Conservation (phyloP, 371 early-diverging fungal genomes). For the Syncephalastrum contaminatum region DNA sequence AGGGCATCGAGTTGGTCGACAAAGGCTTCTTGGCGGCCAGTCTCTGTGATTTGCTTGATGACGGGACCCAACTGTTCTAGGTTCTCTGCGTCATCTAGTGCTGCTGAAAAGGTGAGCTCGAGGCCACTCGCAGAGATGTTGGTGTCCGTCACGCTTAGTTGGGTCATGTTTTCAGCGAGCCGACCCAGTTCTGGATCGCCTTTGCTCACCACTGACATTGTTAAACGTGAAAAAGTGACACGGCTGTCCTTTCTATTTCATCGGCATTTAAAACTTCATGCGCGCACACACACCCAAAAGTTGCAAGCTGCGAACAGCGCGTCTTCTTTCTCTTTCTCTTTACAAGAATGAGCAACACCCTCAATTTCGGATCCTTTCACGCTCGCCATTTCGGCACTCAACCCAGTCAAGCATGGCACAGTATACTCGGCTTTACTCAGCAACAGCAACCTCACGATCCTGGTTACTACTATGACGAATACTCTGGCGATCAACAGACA, state of each 20-base stretch:
- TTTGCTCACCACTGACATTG: constrained; percentile 13
- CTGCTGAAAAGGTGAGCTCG: constrained; percentile 42
- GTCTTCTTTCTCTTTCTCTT: no score
- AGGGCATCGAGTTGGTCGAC: constrained; percentile 82
- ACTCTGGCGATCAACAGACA: neutral
- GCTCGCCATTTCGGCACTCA: constrained; percentile 6
- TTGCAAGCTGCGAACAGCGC: no score
- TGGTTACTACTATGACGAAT: constrained; percentile 1
- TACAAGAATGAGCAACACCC: neutral
- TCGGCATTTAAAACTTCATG: neutral
- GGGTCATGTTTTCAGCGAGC: constrained; percentile 15
- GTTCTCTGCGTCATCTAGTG: constrained; percentile 63
- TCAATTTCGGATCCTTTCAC: constrained; percentile 10
- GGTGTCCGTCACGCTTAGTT: constrained; percentile 11
- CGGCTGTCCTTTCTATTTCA: neutral
- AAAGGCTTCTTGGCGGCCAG: constrained; percentile 84
- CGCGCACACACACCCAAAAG: no score
- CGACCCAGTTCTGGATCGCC: constrained; percentile 15
- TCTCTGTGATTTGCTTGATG: constrained; percentile 88
- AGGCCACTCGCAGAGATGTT: constrained; percentile 25
- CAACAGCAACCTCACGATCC: neutral
- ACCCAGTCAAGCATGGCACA: constrained; percentile 6
- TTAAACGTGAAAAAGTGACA: no score
- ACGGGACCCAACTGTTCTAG: constrained; percentile 85
- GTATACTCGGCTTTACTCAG: neutral